Evolutionary conservation across 345 rosid species (phyloP).

Genomic region (Pistacia atlantica): DNA sequence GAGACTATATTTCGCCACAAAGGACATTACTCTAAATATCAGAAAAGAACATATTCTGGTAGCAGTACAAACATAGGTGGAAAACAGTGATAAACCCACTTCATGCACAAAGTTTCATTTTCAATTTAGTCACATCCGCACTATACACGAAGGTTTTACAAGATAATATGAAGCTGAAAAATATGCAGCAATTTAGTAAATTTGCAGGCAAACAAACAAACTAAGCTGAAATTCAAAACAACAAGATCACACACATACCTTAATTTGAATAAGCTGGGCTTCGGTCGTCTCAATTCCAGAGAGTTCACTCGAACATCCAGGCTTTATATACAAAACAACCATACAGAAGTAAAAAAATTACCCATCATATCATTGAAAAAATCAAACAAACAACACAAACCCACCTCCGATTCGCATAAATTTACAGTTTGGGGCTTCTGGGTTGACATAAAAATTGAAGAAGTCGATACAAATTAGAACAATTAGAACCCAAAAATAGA

Average conservation of each 20-base stretch:
- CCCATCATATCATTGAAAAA: neutral
- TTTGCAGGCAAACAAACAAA: neutral
- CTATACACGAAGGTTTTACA: neutral
- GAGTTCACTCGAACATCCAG: constrained; percentile 94
- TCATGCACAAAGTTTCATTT: neutral
- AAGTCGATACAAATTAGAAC: neutral
- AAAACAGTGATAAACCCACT: neutral
- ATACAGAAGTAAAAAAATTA: neutral
- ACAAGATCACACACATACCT: constrained; percentile 43
- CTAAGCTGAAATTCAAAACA: neutral
- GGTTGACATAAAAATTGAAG: neutral
- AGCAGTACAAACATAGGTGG: neutral
- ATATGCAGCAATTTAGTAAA: neutral
- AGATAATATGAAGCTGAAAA: neutral
- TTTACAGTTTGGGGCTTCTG: neutral
- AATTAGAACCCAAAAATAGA: neutral
- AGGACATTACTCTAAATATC: neutral
- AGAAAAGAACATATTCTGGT: neutral
- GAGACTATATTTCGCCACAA: neutral
- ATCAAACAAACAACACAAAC: neutral
- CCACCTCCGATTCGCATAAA: neutral
- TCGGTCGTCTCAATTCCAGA: constrained; percentile 56
- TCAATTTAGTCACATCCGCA: neutral
- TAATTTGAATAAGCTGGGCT: constrained; percentile 79
- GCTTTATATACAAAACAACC: constrained; percentile 49